Percentiles rank a stretch among this genome's conserved stretches.
These are phyloP conservation scores for Myrica gale DNA, from an alignment of 306 rosid genomes.

Conservation along the genomic window DNA sequence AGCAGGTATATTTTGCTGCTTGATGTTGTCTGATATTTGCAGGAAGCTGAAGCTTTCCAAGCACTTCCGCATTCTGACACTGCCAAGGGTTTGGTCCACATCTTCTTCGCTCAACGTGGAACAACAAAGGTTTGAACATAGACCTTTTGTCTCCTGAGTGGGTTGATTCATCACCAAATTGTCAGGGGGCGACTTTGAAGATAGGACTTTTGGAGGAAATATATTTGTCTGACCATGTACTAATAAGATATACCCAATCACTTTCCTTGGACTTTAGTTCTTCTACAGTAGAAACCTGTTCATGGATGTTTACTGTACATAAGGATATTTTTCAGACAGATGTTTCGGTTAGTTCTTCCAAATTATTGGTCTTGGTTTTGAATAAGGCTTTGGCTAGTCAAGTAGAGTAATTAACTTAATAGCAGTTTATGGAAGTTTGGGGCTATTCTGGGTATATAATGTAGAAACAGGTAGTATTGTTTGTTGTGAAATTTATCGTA, in stretches of 20 bases:
- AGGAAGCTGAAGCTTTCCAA: slow-evolving; percentile 89
- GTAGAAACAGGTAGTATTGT: not conserved
- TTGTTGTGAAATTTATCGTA: not conserved
- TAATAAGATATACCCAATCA: not conserved
- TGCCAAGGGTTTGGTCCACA: slow-evolving; percentile 74
- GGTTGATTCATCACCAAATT: not conserved
- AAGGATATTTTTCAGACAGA: too few species aligned
- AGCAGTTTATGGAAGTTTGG: not conserved
- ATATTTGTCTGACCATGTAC: not conserved
- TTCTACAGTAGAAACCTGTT: not conserved
- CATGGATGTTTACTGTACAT: too few species aligned
- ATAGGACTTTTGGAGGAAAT: not conserved
- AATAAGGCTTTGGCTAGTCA: not conserved
- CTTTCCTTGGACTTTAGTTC: slow-evolving; percentile 4
- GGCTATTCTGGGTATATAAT: not conserved
- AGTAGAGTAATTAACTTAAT: not conserved
- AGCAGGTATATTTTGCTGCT: not conserved
- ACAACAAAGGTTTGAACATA: slow-evolving; percentile 79
- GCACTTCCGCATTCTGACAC: slow-evolving; percentile 59
- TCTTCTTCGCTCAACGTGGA: slow-evolving; percentile 90
- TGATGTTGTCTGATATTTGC: slow-evolving; percentile 44
- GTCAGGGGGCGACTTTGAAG: not conserved
- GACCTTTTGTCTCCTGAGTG: not conserved
- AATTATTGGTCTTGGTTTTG: not conserved
- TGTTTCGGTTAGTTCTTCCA: too few species aligned